Evolutionary conservation across 2,329 filamentous ascomycete genomes (phyloP), one percentile per base, ranked within the genome.

Genomic region (Colletotrichum costaricense): DNA sequence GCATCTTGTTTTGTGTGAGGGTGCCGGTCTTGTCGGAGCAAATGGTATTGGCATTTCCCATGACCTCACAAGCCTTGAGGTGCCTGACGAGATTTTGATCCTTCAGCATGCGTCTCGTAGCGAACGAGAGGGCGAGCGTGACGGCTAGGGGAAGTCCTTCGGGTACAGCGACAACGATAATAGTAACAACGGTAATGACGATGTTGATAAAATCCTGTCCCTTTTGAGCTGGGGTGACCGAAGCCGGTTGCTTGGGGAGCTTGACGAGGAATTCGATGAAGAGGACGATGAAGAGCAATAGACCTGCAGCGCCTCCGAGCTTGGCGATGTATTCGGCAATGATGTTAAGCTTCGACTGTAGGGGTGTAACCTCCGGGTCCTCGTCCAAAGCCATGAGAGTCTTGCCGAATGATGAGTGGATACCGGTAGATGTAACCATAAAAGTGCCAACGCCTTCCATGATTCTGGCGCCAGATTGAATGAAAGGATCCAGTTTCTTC

Each of bases 211-310:
- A 95, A 65, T 90, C 87, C 78, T 96, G 94, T 9, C 93, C 95
- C 84, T 97, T 98, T 66, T 91, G 82, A 3, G 94, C 91, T 3
- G 94, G 87, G 0, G 88, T 88, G 2, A 84, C 84, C 4, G 79
- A 75, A 71, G 89, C 86, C 22, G 75, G 75, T 82, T 84, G 67
- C 82, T 88, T 80, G 6, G 86, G 85, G 3, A 98, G 88, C 14
- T 90, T 84, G 60, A 92, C 94, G 11, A 97, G 86, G 80, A 97
- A 98, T 78, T 95, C 90, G 84, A 98, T 95, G 78, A 98, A 90
- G 16, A 98, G 87, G 58, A 97, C 93, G 59, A 96, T 87, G 83
- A 98, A 98, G 59, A 98, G 87, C 9, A 95, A 84, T 16, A 97
- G 85, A 76, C 93, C 94, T 62, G 95, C 94, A 63, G 88, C 91